Conservation (phyloP, 192 early-diverging fungal genomes). For the Coemansia sp. region DNA sequence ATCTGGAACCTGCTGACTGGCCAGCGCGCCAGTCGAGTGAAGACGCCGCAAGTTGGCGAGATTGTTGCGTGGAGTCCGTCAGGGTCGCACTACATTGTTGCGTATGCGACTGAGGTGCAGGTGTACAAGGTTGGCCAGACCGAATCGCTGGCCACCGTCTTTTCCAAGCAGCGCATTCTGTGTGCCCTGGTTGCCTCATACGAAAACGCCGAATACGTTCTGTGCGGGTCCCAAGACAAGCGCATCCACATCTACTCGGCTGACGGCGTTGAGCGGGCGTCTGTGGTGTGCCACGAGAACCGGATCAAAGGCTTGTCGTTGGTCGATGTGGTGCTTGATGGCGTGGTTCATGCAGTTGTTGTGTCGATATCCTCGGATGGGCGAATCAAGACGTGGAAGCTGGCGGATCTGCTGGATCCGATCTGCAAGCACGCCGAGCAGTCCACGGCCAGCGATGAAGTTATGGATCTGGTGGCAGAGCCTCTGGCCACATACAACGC, state of each 20-base stretch:
- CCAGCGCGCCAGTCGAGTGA: constrained; percentile 60
- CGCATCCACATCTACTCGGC: constrained; percentile 40
- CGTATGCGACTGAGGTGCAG: constrained; percentile 47
- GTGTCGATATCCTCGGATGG: constrained; percentile 74
- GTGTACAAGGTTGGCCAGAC: constrained; percentile 42
- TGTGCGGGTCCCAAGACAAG: constrained; percentile 54
- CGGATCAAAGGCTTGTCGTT: constrained; percentile 41
- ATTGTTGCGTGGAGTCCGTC: constrained; percentile 43
- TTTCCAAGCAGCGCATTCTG: constrained; percentile 43
- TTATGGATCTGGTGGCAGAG: constrained; percentile 10
- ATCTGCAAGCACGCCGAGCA: not conserved
- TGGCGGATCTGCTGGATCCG: constrained; percentile 54
- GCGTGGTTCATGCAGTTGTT: constrained; percentile 41
- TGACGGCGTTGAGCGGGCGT: constrained; percentile 35
- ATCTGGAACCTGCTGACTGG: constrained; percentile 80
- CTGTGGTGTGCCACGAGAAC: constrained; percentile 36
- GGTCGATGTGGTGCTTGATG: constrained; percentile 36
- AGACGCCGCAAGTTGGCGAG: constrained; percentile 32
- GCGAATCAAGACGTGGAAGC: constrained; percentile 66
- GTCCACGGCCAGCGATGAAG: not conserved
- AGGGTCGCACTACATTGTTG: constrained; percentile 38
- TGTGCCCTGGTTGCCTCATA: constrained; percentile 20
- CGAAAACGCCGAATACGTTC: constrained; percentile 25
- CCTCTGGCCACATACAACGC: constrained; percentile 60
- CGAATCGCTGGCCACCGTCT: constrained; percentile 35